Evolutionary conservation across 116 monocot species (phyloP).

Genomic region (Papilionanthe hybrid): DNA sequence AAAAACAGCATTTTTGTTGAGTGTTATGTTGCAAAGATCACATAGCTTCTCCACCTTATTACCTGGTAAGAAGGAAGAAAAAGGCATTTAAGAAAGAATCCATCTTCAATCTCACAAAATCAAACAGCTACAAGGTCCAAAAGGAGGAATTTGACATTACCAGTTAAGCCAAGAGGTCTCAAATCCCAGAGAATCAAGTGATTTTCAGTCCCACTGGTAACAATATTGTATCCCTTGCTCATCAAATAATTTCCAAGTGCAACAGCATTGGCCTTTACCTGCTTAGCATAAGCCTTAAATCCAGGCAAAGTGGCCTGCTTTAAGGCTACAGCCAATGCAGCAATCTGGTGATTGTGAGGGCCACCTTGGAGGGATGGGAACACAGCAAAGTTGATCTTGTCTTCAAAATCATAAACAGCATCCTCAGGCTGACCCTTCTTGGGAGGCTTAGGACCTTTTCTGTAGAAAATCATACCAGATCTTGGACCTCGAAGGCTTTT

Average conservation of each 20-base stretch:
- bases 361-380: slow-evolving; percentile 96
- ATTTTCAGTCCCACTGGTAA: slow-evolving; percentile 83
- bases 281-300: slow-evolving; percentile 56
- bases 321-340: slow-evolving; percentile 81
- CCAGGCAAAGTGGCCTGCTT: slow-evolving; percentile 63
- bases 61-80: slow-evolving; percentile 24
- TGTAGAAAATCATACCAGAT: slow-evolving; percentile 98
- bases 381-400: slow-evolving; percentile 89
- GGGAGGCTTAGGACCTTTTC: slow-evolving; percentile 91
- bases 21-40: slow-evolving; percentile 75
- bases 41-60: slow-evolving; percentile 93
- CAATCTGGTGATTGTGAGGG: slow-evolving; percentile 95
- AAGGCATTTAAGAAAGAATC: background rate
- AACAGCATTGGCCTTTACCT: slow-evolving; percentile 47
- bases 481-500: slow-evolving; percentile 90
- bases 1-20: slow-evolving; percentile 89
- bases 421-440: slow-evolving; percentile 86
- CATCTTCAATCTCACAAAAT: background rate
- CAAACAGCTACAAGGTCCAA: slow-evolving; percentile 8
- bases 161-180: slow-evolving; percentile 93
- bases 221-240: slow-evolving; percentile 85
- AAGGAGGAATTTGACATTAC: slow-evolving; percentile 24
- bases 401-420: slow-evolving; percentile 83
- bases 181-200: slow-evolving; percentile 96
- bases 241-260: slow-evolving; percentile 71